Base-by-base conservation (phyloP, 2,329 filamentous ascomycete genomes). In the Didymella pomorum region DNA sequence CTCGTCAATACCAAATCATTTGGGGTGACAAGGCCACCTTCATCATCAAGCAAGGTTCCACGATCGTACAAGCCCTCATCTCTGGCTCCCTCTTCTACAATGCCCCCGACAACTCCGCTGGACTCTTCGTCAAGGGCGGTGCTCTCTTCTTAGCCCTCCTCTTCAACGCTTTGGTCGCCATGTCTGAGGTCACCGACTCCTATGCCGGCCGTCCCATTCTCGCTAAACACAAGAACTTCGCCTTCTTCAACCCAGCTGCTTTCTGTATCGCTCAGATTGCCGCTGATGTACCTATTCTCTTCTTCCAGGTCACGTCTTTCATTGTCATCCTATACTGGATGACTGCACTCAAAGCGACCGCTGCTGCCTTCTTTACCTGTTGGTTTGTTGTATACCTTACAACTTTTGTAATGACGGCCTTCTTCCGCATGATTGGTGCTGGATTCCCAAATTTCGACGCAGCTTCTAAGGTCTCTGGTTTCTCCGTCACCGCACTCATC, bases 161-260 rank as follows among this genome's bases (percentile, higher is more conserved):
- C 0, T 87, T 84, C 73, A 87, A 89, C 69, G 80, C 82, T 55
- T 75, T 91, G 8, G 70, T 89, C 1, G 82, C 86, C 21, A 86
- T 90, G 81, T 83, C 86, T 1, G 89, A 91, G 71, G 87, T 91
- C 1, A 87, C 66, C 0, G 71, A 72, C 26, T 64, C 86, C 0
- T 90, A 87, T 65, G 79, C 75, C 12, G 86, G 86, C 18, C 82
- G 88, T 25, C 90, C 91, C 0, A 95, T 97, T 67, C 89, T 97
- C 52, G 92, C 96, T 68, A 96, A 96, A 73, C 93, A 97, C 66
- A 80, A 84, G 54, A 86, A 89, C 49, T 97, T 96, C 71, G 92
- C 92, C n/a, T 83, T 96, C 25, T 96, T 95, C 70, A 92, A 96
- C 69, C 92, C 93, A 0, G 92, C 89, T 7, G 89, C 92, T 89